Evolutionary conservation across 208 protist species (phyloP).

Genomic region (Leishmania martiniquensis): DNA sequence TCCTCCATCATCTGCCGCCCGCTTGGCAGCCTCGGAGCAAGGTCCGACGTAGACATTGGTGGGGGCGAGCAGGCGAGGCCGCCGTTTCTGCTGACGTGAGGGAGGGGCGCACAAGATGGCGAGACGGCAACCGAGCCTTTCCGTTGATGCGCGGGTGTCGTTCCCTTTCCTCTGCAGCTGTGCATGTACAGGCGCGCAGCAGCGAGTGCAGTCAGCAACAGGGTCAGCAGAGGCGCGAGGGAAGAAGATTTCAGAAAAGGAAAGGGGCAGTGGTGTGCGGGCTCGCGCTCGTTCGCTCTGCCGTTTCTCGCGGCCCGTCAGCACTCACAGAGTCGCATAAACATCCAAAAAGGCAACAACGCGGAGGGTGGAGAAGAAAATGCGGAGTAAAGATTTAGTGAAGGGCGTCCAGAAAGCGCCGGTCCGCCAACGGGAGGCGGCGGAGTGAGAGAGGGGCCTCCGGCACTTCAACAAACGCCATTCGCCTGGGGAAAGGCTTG

Average conservation of each 20-base stretch:
- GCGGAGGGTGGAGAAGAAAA: not conserved
- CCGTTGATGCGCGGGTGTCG: not conserved
- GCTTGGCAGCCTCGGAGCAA: slow-evolving; percentile 31
- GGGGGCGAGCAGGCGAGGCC: not conserved
- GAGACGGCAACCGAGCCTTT: not conserved
- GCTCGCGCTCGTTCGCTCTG: not conserved
- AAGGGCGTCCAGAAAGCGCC: not conserved
- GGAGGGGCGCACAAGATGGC: not conserved
- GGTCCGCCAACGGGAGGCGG: not conserved
- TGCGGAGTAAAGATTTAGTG: not conserved
- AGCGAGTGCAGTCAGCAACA: not conserved
- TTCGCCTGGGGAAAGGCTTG: not conserved
- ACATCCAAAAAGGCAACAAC: not conserved
- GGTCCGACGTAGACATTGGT: slow-evolving; percentile 8
- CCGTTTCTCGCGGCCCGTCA: not conserved
- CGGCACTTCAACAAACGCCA: not conserved
- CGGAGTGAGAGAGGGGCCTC: not conserved
- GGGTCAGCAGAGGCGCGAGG: not conserved
- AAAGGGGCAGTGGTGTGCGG: not conserved
- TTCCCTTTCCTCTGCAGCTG: not conserved
- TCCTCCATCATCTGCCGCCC: slow-evolving; percentile 40
- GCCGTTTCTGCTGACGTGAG: not conserved
- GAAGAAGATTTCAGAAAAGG: not conserved
- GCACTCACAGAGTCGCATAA: not conserved
- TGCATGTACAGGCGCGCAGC: not conserved